phyloP scores from a whole-genome alignment of 305 asterid genomes.

The Plantago rigida region DNA sequence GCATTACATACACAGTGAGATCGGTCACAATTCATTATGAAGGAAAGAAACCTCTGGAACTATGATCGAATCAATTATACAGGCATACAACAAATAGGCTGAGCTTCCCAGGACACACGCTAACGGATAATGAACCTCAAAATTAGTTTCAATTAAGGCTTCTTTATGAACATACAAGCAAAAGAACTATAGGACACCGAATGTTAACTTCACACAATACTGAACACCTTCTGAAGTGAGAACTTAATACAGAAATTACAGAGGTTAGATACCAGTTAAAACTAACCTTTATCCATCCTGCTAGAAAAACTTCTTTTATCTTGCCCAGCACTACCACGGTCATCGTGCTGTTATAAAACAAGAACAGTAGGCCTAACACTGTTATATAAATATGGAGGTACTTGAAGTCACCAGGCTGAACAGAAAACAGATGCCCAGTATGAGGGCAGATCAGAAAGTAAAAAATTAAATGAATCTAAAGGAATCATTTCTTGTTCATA shows the following conservation, averaged over 20 bases:
- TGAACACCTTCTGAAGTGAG: neutral
- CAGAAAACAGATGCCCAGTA: conserved; percentile 33
- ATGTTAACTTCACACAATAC: too few relatives aligned
- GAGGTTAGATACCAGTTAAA: conserved; percentile 6
- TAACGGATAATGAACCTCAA: too few relatives aligned
- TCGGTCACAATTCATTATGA: too few relatives aligned
- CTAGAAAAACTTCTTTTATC: conserved; percentile 53
- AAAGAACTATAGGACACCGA: too few relatives aligned
- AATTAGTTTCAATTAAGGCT: too few relatives aligned
- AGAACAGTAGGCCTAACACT: conserved; percentile 73
- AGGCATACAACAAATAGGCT: too few relatives aligned
- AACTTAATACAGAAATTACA: neutral
- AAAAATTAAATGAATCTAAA: neutral
- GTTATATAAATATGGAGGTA: conserved; percentile 58
- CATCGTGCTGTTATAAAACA: conserved; percentile 95
- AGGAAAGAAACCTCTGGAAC: too few relatives aligned
- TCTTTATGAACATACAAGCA: too few relatives aligned
- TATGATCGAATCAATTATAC: too few relatives aligned
- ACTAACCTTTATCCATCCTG: conserved; percentile 52
- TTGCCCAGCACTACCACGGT: conserved; percentile 63
- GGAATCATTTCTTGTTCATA: neutral
- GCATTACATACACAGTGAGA: too few relatives aligned
- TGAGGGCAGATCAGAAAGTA: conserved; percentile 13
- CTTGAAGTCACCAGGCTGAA: conserved; percentile 53
- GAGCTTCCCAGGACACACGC: too few relatives aligned